Evolutionary conservation across 306 rosid species (phyloP).

Genomic region (Medicago ruthenica): DNA sequence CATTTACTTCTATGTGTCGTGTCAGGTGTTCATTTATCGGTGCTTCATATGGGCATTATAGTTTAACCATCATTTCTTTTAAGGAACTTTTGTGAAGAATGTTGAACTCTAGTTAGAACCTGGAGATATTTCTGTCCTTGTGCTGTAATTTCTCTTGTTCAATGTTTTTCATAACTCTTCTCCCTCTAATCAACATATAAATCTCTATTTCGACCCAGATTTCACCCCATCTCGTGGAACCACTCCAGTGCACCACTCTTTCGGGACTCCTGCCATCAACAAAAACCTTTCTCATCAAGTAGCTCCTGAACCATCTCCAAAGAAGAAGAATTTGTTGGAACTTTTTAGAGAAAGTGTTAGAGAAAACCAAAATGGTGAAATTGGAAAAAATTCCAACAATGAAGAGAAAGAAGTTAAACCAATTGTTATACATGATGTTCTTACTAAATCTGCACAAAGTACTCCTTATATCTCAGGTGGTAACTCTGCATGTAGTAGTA

Average conservation of each 20-base stretch:
- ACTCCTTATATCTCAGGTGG: conserved; percentile 58
- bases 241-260: conserved; percentile 72
- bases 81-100: not conserved
- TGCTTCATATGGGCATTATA: not conserved
- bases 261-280: conserved; percentile 41
- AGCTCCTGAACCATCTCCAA: conserved; percentile 59
- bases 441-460: conserved; percentile 52
- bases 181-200: not conserved
- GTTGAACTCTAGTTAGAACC: not conserved
- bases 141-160: not conserved
- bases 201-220: conserved; percentile 55
- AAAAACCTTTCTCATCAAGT: conserved; percentile 46
- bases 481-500: conserved; percentile 62
- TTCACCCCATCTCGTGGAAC: conserved; percentile 84
- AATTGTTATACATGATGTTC: conserved; percentile 39
- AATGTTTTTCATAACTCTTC: conserved; percentile 1
- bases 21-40: too few species aligned
- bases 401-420: conserved; percentile 50
- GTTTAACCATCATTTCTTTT: not conserved
- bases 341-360: conserved; percentile 73
- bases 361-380: conserved; percentile 42
- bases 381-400: conserved; percentile 28
- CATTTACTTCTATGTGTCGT: too few species aligned
- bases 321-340: conserved; percentile 73
- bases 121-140: not conserved